Base-by-base conservation (phyloP, 108 stramenopile species). In the Cyclotella kingstonii region DNA sequence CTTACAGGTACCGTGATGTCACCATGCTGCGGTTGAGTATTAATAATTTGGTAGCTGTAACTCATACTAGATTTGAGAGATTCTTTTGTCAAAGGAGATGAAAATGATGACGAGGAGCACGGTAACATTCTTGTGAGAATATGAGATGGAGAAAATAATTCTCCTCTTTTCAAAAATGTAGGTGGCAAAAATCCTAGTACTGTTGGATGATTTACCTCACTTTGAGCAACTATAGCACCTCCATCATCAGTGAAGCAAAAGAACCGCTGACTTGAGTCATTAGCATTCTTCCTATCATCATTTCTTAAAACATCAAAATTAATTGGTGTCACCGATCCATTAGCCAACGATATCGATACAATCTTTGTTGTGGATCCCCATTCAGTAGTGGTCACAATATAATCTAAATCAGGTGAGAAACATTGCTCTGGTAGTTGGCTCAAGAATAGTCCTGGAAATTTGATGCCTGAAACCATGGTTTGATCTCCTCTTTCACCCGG, bases 401-500 rank as follows among this genome's bases (percentile, higher is more conserved):
- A 59, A 7, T 75, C 63, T 31, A 68, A 52, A 56, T 82, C 63
- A 0, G 47, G 54, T 40, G 77, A 78, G 35, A 70, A 76, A 43
- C 81, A 84, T 30, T 70, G 39, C 15, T 60, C 44, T 17, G 84
- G 84, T 33, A 91, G 54, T 58, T 91, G 80, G 23, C 60, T 63
- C 8, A 81, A 5, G 40, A 82, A 91, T 0, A 91, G 54, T 4
- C 89, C 89, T 11, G 89, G 89, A 73, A 91, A 91, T 26, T 56
- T 40, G 57, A 90, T 64, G 1, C 70, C 76, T 0, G 66, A 63
- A 12, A 84, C 73, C 19, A 43, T 35, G 6, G 12, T 46, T 2
- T 10, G 50, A 30, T 55, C 46, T 12, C 54, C 68, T 36, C 56
- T 54, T 27, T 74, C 73, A 0, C 54, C 75, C 11, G 76, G 76